A percentile compares a stretch with the other conserved stretches of the same genome.
These are phyloP conservation scores for Mycena rebaudengoi DNA, from an alignment of 768 basidiomycete genomes.

Conservation along the genomic window DNA sequence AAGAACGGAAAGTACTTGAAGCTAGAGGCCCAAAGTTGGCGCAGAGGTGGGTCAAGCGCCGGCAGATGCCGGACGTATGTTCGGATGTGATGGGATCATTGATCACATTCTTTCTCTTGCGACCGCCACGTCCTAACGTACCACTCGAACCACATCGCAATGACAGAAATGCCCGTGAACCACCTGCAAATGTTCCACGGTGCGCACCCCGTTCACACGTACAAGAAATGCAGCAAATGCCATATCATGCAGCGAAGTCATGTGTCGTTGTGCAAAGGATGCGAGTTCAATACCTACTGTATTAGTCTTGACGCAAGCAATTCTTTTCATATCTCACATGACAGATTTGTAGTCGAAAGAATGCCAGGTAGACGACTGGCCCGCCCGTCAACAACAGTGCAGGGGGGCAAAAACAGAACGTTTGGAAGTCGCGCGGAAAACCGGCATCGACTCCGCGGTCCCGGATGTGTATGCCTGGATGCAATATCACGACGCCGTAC, in stretches of 20 bases:
- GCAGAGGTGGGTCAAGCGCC: too few relatives aligned
- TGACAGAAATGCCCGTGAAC: too few relatives aligned
- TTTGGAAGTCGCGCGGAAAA: neutral
- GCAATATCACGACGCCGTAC: neutral
- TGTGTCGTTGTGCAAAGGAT: neutral
- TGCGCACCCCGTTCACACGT: neutral
- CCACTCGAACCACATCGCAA: too few relatives aligned
- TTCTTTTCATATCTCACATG: neutral
- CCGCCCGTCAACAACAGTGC: neutral
- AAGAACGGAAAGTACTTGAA: too few relatives aligned
- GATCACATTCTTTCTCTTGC: too few relatives aligned
- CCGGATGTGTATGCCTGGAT: neutral
- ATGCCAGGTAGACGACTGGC: constrained; percentile 12
- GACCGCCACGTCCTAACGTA: too few relatives aligned
- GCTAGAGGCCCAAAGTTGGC: too few relatives aligned
- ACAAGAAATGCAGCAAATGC: neutral
- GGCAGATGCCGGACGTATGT: too few relatives aligned
- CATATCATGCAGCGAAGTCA: neutral
- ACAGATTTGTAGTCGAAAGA: neutral
- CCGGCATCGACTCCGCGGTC: neutral
- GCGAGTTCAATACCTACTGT: neutral
- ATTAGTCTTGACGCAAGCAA: neutral
- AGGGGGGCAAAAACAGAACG: neutral
- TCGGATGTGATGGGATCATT: too few relatives aligned
- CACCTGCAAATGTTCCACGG: constrained; percentile 7